Base-by-base conservation (phyloP, 2,329 filamentous ascomycete genomes). In the Coniosporium tulheliwenetii region DNA sequence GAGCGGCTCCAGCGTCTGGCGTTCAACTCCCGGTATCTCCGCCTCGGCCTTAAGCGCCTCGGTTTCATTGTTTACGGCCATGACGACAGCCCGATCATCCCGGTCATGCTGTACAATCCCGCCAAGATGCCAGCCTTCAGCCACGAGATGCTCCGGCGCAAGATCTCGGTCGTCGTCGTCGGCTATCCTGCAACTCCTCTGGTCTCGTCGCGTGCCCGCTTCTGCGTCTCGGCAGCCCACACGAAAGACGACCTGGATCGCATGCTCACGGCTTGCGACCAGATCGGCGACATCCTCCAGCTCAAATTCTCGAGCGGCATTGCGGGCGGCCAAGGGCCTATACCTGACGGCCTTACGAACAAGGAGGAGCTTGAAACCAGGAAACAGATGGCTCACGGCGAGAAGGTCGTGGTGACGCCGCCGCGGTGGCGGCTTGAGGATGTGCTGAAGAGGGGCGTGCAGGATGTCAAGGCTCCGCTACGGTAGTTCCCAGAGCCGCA, bases 51-150 rank as follows among this genome's bases (percentile, higher is more conserved):
- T 54, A 98, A 98, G 72, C 84, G 91, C 50, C 79, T 98, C 40
- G 91, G 91, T 39, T 89, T 86, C 65, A 98, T 98, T 56, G 81
- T 95, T 41, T 95, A 93, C 57, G 91, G 91, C 45, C 87, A 96
- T 59, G 91, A 98, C 56, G 91, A 98, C 64, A 95, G 87, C 5
- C 91, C 91, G 42, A 96, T 98, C 52, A 86, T 98, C 51, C 91
- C 91, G 41, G 63, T 98, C 49, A 75, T 94, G 55, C 77, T 98
- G 26, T 98, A 95, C 71, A 85, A 96, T 64, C 91, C 91, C n/a
- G 91, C 85, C 53, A 98, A 98, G 67, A 95, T 98, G 71, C 84
- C 89, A 4, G 89, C 91, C 44, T 98, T 98, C 63, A 95, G 86
- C 39, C 91, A 94, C 58, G 91, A 96, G 62, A 96, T 98, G 91